Base-by-base conservation (phyloP, 2,329 filamentous ascomycete species). In the Trichoderma cornu-damae region DNA sequence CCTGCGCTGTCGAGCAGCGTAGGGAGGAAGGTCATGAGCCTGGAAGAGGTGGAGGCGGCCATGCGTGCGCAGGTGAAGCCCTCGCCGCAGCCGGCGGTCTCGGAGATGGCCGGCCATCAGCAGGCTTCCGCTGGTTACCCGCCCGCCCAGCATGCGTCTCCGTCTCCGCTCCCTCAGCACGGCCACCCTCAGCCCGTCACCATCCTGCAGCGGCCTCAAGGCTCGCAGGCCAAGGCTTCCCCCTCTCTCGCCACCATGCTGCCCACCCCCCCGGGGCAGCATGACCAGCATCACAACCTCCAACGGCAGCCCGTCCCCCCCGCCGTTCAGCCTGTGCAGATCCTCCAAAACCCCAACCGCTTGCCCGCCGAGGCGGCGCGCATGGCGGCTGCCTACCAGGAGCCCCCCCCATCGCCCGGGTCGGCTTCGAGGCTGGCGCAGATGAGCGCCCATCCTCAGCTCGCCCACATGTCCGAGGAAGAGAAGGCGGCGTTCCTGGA, bases 11-110 rank as follows among this genome's bases (percentile, higher is more conserved):
- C 66, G 66, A 32, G 62, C 70, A 32, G 62, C 66, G 48, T 62
- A 16, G 69, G 79, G 40, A 85, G 85, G 67, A 96, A 92, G 76
- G 87, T 96, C 75, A 86, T 99, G 88, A 97, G 90, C 66, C 73
- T 99, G 67, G 94, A 97, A 70, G 94, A 99, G 75, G 92, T 99
- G 18, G 94, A 99, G 75, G 93, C 93, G 54, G 86, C 90, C 62
- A 92, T 99, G 87, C 84, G 89, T 60, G 79, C 82, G 32, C 87
- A 92, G 64, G 75, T 83, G 30, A 81, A 82, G 65, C 79, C 79
- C 61, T 73, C 77, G 9, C 65, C 73, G 9, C 67, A 74, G 57
- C 68, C 72, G 6, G 62, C 72, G 16, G 66, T 70, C 35, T 68
- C 70, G 16, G 65, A 74, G 32, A 64, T 69, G 60, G 35, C 64